Percentiles rank a stretch among this genome's conserved stretches.
Conservation (phyloP, 495 filamentous ascomycete species). For the Penicillium waksmanii region DNA sequence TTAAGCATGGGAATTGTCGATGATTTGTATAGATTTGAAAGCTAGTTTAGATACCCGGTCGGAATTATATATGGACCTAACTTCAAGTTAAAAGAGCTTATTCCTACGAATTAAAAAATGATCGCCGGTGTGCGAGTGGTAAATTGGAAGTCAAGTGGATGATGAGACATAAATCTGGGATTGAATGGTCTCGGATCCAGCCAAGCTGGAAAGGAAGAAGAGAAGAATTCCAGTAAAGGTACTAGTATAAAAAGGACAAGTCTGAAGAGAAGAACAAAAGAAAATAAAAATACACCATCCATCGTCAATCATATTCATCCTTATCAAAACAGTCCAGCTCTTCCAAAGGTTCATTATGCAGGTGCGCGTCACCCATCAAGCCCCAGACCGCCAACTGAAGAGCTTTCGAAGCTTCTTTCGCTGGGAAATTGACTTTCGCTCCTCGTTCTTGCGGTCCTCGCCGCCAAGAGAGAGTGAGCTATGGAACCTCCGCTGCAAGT, state of each 20-base stretch:
- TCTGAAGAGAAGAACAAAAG: conserved; percentile 18
- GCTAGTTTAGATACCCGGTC: conserved; percentile 1
- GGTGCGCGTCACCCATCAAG: not conserved
- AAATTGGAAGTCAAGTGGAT: too few relatives aligned
- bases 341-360: not conserved
- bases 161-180: conserved; percentile 2
- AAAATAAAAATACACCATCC: conserved; percentile 14
- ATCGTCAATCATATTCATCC: conserved; percentile 18
- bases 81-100: not conserved
- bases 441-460: conserved; percentile 9
- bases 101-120: not conserved
- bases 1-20: not conserved
- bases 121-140: not conserved
- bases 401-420: conserved; percentile 29
- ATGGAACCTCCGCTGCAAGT: conserved; percentile 29
- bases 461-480: conserved; percentile 18
- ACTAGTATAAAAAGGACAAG: conserved; percentile 19
- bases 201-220: too few relatives aligned
- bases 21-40: conserved; percentile 1
- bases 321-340: conserved; percentile 5
- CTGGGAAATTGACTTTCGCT: conserved; percentile 22
- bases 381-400: conserved; percentile 33
- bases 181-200: conserved; percentile 20
- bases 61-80: not conserved
- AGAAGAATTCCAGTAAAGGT: not conserved